A percentile compares a stretch with the other conserved stretches of the same genome.
These are phyloP conservation scores for Phytomonas sp. DNA, from an alignment of 208 protist genomes.

Conservation along the genomic window DNA sequence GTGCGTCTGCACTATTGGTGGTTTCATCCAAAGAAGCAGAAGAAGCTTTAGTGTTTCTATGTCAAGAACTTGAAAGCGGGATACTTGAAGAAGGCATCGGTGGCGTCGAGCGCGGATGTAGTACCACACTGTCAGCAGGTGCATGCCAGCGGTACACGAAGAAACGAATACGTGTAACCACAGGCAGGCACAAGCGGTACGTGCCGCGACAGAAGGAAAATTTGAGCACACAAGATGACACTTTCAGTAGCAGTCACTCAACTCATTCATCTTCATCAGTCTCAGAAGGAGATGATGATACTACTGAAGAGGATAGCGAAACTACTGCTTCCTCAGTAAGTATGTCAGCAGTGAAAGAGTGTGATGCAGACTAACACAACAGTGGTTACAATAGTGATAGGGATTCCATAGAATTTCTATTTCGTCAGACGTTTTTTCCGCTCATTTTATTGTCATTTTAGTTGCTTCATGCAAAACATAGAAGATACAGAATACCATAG, in stretches of 20 bases:
- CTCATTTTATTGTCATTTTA: not conserved
- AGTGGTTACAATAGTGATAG: not conserved
- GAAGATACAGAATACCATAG: not conserved
- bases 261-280: not conserved
- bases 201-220: not conserved
- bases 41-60: conserved; percentile 13
- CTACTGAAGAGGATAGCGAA: not conserved
- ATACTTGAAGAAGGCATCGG: conserved; percentile 7
- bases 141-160: not conserved
- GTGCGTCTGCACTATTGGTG: not conserved
- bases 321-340: not conserved
- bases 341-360: not conserved
- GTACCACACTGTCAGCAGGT: not conserved
- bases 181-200: not conserved
- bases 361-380: not conserved
- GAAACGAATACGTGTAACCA: not conserved
- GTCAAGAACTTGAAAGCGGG: conserved; percentile 11
- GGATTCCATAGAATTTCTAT: not conserved
- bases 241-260: not conserved
- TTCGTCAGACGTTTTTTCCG: not conserved
- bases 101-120: not conserved
- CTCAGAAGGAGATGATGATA: not conserved
- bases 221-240: not conserved
- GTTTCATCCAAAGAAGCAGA: not conserved
- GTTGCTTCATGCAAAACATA: not conserved